Conservation (phyloP, 192 early-diverging fungal genomes). For the Linnemannia elongata region DNA sequence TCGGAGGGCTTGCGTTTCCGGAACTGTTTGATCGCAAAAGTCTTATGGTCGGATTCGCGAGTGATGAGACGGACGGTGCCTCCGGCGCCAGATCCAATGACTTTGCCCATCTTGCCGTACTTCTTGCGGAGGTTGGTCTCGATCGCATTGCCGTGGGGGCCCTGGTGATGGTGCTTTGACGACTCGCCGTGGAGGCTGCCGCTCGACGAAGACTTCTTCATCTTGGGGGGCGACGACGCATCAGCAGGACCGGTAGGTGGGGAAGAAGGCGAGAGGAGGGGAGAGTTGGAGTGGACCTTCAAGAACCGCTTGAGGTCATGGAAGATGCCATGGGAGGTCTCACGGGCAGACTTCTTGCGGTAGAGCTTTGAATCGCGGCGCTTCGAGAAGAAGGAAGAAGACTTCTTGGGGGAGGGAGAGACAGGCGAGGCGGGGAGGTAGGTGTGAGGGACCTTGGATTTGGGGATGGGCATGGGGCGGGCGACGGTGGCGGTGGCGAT, state of each 20-base stretch:
- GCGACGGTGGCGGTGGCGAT: not conserved
- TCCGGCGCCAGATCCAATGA: slow-evolving; percentile 77
- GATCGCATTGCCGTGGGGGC: slow-evolving; percentile 25
- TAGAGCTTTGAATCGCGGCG: slow-evolving; percentile 20
- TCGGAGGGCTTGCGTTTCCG: slow-evolving; percentile 70
- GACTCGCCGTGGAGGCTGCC: not conserved
- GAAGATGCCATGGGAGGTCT: slow-evolving; percentile 42
- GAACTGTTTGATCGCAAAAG: slow-evolving; percentile 84
- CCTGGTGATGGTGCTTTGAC: not conserved
- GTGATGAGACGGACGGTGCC: slow-evolving; percentile 77
- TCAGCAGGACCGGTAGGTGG: not conserved
- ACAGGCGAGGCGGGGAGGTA: slow-evolving; percentile 1
- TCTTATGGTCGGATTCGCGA: slow-evolving; percentile 67
- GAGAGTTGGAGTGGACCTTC: slow-evolving; percentile 21
- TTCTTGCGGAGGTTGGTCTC: slow-evolving; percentile 56
- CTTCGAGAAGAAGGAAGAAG: slow-evolving; percentile 18
- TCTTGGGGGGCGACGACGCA: not conserved
- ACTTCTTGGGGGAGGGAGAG: slow-evolving; percentile 2
- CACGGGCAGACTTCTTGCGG: slow-evolving; percentile 26
- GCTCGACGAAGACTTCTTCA: slow-evolving; percentile 10
- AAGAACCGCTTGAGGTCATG: slow-evolving; percentile 46
- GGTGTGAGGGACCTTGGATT: not conserved
- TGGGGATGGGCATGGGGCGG: slow-evolving; percentile 16
- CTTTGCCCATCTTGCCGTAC: slow-evolving; percentile 71
- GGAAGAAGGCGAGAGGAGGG: slow-evolving; percentile 9